Conservation (phyloP, 495 filamentous ascomycete species). For the Penicillium canescens region DNA sequence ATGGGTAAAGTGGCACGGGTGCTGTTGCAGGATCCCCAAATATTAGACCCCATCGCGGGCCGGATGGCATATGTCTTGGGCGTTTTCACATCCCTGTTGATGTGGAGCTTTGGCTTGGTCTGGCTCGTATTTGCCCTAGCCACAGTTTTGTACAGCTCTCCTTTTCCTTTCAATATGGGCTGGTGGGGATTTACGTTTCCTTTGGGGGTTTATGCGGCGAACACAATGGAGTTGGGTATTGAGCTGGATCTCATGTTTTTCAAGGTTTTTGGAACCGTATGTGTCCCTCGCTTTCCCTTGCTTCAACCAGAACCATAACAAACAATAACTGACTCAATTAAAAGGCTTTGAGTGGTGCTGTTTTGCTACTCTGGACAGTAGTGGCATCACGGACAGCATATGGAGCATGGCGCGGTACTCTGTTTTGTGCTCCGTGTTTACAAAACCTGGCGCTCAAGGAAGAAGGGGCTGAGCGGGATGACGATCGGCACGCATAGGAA, state of each 20-base stretch:
- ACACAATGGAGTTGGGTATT: constrained; percentile 43
- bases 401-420: constrained; percentile 37
- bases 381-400: constrained; percentile 38
- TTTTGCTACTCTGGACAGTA: constrained; percentile 45
- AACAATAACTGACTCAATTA: neutral
- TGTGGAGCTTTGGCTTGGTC: constrained; percentile 52
- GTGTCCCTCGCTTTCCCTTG: constrained; percentile 3
- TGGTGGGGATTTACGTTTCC: constrained; percentile 67
- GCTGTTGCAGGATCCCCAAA: constrained; percentile 26
- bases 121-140: constrained; percentile 52
- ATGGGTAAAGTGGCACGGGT: constrained; percentile 43
- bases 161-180: constrained; percentile 62
- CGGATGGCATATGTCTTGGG: constrained; percentile 43
- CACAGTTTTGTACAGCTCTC: constrained; percentile 33
- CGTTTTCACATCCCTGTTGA: constrained; percentile 38
- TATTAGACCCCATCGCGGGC: constrained; percentile 31
- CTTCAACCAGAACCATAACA: neutral
- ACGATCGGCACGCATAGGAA: constrained; percentile 12
- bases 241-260: constrained; percentile 52
- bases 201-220: constrained; percentile 53
- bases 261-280: constrained; percentile 47
- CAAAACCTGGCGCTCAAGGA: constrained; percentile 32
- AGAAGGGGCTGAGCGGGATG: constrained; percentile 12
- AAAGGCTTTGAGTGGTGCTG: constrained; percentile 38
- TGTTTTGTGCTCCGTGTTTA: constrained; percentile 53